phyloP scores from a whole-genome alignment of 2,329 filamentous ascomycete genomes.

The Didymella sp. region DNA sequence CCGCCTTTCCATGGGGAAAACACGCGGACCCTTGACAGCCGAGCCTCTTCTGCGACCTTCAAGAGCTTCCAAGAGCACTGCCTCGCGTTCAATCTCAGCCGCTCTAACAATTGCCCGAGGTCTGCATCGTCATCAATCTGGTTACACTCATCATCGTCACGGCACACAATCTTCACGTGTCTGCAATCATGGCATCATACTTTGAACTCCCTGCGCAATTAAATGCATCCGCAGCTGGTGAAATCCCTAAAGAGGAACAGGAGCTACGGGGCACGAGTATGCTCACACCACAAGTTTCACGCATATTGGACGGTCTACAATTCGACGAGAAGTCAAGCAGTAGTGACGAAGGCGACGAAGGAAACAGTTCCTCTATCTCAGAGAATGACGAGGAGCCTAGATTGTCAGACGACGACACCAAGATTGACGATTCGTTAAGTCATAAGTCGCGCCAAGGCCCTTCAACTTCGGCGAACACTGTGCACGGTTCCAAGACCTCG shows the following conservation, averaged over 20 bases:
- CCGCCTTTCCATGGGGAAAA: slow-evolving; percentile 15
- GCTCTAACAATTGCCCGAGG: slow-evolving; percentile 10
- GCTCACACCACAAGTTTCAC: slow-evolving; percentile 41
- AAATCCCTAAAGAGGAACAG: slow-evolving; percentile 24
- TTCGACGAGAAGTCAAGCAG: slow-evolving; percentile 38
- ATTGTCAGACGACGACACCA: slow-evolving; percentile 13
- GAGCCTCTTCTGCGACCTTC: slow-evolving; percentile 14
- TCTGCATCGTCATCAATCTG: slow-evolving; percentile 11
- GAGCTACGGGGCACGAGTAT: slow-evolving; percentile 30
- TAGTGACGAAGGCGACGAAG: slow-evolving; percentile 25
- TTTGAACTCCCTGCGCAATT: slow-evolving; percentile 40
- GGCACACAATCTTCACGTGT: slow-evolving; percentile 7
- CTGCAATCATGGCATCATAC: slow-evolving; percentile 44
- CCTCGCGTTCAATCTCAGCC: slow-evolving; percentile 12
- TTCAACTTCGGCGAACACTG: slow-evolving; percentile 5
- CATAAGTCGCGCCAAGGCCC: slow-evolving; percentile 17
- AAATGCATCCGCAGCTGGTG: slow-evolving; percentile 21
- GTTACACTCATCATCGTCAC: slow-evolving; percentile 7
- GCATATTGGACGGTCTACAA: slow-evolving; percentile 39
- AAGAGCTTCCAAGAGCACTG: slow-evolving; percentile 19
- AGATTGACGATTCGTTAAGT: slow-evolving; percentile 14
- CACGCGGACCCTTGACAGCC: slow-evolving; percentile 13
- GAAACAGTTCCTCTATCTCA: slow-evolving; percentile 1
- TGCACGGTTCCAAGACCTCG: slow-evolving; percentile 20
- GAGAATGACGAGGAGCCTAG: slow-evolving; percentile 20